Conservation (phyloP, 345 rosid genomes). For the Citrus maxima region DNA sequence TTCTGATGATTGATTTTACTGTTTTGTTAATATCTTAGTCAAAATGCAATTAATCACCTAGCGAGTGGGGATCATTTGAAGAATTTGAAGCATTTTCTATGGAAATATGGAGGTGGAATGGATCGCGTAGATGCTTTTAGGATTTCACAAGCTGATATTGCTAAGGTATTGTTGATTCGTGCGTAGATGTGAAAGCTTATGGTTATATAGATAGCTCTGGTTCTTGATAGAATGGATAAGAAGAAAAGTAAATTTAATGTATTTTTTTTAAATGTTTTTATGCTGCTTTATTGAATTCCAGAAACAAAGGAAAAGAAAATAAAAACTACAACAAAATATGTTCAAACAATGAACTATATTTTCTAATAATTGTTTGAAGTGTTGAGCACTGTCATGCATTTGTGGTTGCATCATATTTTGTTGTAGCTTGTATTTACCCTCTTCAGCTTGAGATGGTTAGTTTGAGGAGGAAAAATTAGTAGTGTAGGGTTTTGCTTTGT, state of each 20-base stretch:
- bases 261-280: neutral
- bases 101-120: conserved; percentile 68
- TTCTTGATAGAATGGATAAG: too few species aligned
- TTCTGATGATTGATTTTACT: neutral
- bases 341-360: neutral
- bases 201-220: neutral
- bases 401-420: neutral
- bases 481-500: neutral
- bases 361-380: neutral
- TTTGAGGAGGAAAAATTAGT: neutral
- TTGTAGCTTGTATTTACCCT: neutral
- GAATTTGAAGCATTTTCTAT: conserved; percentile 74
- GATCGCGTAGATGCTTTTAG: conserved; percentile 52
- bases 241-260: too few species aligned
- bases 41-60: conserved; percentile 67
- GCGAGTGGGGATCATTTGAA: conserved; percentile 64
- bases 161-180: conserved; percentile 45
- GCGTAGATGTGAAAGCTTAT: neutral
- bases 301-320: neutral
- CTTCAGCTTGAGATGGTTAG: neutral
- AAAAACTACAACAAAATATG: neutral
- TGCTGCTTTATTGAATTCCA: neutral
- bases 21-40: conserved; percentile 26
- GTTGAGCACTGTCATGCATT: neutral
- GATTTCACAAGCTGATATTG: conserved; percentile 48